Evolutionary conservation across 2,329 filamentous ascomycete species (phyloP), one percentile per base, ranked within the genome.

Genomic region (Xylaria sp.): DNA sequence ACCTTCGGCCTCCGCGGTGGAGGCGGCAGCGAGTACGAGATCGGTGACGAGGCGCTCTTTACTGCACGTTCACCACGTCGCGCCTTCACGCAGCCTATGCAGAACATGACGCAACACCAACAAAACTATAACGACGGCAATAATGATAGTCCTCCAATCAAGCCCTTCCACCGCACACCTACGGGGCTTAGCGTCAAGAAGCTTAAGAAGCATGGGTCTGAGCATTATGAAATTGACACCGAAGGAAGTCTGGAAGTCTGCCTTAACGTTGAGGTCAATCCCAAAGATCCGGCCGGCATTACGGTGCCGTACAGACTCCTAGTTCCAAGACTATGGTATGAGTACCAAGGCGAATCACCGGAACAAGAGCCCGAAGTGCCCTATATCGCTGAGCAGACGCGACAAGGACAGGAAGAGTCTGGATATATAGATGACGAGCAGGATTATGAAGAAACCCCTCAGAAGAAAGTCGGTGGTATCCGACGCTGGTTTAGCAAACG

Each of bases 231-330:
- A 10, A 87, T 98, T 67, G 89, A 97, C 76, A 84, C 97, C 0
- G 89, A 96, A 76, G 91, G 91, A 34, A 94, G 93, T 0, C 83
- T 99, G 10, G 94, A 97, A 72, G 90, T 99, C 41, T 92, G 89
- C 59, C 81, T 99, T 50, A 97, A 97, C 74, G 89, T 97, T 70
- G 96, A 99, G 81, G 89, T 97, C 69, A 94, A 91, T 74, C 87
- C 92, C 52, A 89, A 89, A 70, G 94, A 99, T 74, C 95, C 96
- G 0, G 87, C 92, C 0, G 97, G 96, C 15, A 93, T 93, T 71
- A 99, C 96, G 0, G 88, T 89, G 59, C 93, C 94, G 9, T 99
- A 99, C 78, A 86, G 93, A 45, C 82, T 99, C 5, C 85, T 98
- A 1, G 90, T 99, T 5, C 96, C 97, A 12, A 89, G 89, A 61